A percentile compares a stretch with the other conserved stretches of the same genome.
phyloP scores from a whole-genome alignment of 2,329 filamentous ascomycete genomes.

The Escovopsis weberi region DNA sequence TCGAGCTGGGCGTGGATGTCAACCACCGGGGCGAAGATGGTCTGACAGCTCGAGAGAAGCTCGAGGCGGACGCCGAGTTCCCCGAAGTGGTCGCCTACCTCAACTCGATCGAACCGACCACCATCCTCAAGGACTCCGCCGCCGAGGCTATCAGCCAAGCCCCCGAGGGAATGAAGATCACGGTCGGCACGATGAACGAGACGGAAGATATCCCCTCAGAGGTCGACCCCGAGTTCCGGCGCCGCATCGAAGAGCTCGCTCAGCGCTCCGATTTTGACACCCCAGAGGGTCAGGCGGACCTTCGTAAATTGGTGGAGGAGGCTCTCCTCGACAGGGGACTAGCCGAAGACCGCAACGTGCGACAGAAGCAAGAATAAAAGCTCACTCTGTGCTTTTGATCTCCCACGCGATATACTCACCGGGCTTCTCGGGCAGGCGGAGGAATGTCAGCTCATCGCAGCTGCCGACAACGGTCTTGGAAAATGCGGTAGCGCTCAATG shows the following conservation, averaged over 20 bases:
- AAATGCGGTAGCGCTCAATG: conserved; percentile 37
- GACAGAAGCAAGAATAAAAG: conserved; percentile 39
- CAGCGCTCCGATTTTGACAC: conserved; percentile 70
- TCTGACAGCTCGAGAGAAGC: conserved; percentile 66
- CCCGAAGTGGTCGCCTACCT: conserved; percentile 64
- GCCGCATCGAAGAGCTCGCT: conserved; percentile 80
- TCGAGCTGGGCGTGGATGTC: conserved; percentile 63
- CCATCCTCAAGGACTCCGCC: conserved; percentile 14
- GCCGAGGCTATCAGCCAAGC: conserved; percentile 25
- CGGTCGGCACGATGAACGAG: conserved; percentile 59
- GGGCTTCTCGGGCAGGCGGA: conserved; percentile 33
- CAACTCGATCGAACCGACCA: conserved; percentile 15
- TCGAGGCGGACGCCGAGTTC: conserved; percentile 64
- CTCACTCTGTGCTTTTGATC: conserved; percentile 30
- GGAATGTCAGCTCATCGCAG: conserved; percentile 35
- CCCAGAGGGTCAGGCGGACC: conserved; percentile 61
- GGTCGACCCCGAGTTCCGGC: conserved; percentile 68
- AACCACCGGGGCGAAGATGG: conserved; percentile 56
- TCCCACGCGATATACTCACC: conserved; percentile 49
- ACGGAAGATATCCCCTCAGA: conserved; percentile 43
- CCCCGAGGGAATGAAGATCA: conserved; percentile 64
- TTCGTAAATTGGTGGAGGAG: conserved; percentile 68
- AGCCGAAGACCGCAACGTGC: conserved; percentile 49
- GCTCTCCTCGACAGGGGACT: conserved; percentile 55
- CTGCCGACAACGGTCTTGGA: conserved; percentile 28